phyloP scores from a whole-genome alignment of 129 eudicot species.

The Centella asiatica region DNA sequence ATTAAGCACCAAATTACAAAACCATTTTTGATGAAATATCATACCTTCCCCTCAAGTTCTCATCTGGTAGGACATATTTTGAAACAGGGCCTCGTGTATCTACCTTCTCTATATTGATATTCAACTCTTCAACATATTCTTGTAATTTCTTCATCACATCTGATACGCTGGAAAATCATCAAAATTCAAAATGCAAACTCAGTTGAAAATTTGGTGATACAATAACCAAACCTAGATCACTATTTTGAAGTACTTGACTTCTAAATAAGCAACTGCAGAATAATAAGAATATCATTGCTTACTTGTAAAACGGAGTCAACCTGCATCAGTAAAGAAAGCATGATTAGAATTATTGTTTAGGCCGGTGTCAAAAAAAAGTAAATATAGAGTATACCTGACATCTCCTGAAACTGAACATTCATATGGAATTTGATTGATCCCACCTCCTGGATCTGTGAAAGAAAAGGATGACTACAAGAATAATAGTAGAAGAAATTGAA shows the following conservation, averaged over 20 bases:
- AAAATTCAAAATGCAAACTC: neutral
- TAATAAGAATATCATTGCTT: slow-evolving; percentile 8
- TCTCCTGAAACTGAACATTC: slow-evolving; percentile 89
- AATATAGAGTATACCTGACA: slow-evolving; percentile 44
- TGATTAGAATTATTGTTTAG: slow-evolving; percentile 10
- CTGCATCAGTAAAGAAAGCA: slow-evolving; percentile 28
- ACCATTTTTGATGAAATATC: no score
- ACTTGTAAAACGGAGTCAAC: slow-evolving; percentile 94
- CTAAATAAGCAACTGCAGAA: neutral
- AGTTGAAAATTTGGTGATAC: neutral
- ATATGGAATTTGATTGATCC: slow-evolving; percentile 80
- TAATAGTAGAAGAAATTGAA: neutral
- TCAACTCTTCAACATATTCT: slow-evolving; percentile 72
- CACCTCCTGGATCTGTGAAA: slow-evolving; percentile 84
- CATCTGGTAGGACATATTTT: slow-evolving; percentile 83
- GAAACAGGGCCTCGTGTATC: slow-evolving; percentile 81
- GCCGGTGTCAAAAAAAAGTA: neutral
- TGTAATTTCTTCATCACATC: slow-evolving; percentile 66
- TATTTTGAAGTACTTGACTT: neutral
- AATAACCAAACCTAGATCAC: neutral
- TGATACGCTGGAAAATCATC: slow-evolving; percentile 41
- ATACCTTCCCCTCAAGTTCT: slow-evolving; percentile 85
- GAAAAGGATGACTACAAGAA: neutral
- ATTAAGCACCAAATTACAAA: no score
- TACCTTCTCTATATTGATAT: slow-evolving; percentile 71